Conservation (phyloP, 2,329 filamentous ascomycete species). For the Phoma sp. region DNA sequence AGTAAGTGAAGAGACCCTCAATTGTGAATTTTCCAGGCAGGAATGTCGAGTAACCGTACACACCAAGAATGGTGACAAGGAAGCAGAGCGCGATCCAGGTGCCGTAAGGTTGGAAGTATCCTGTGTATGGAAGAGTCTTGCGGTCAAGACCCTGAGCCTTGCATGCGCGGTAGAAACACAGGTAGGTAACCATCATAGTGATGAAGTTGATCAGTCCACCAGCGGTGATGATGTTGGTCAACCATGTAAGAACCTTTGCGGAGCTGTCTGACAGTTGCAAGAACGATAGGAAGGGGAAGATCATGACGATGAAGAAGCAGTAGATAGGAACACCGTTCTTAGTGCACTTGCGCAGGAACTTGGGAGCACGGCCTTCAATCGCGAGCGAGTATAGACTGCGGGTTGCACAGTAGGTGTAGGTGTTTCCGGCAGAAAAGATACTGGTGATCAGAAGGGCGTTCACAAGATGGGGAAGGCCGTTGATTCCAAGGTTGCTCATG, state of each 20-base stretch:
- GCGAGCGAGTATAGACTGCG: slow-evolving; percentile 61
- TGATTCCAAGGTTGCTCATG: slow-evolving; percentile 61
- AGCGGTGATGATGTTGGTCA: slow-evolving; percentile 73
- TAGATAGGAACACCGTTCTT: slow-evolving; percentile 73
- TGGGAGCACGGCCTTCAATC: slow-evolving; percentile 60
- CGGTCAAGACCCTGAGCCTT: slow-evolving; percentile 57
- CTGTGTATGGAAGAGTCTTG: slow-evolving; percentile 55
- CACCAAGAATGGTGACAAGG: slow-evolving; percentile 58
- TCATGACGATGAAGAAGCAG: slow-evolving; percentile 69
- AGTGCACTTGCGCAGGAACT: slow-evolving; percentile 64
- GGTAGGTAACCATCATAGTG: slow-evolving; percentile 64
- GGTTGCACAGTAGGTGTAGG: slow-evolving; percentile 61
- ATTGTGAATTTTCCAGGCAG: slow-evolving; percentile 55
- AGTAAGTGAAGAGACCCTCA: slow-evolving; percentile 61
- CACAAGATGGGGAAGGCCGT: slow-evolving; percentile 62
- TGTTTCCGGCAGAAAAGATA: slow-evolving; percentile 63
- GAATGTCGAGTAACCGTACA: slow-evolving; percentile 62
- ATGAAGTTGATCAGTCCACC: slow-evolving; percentile 61
- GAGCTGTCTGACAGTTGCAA: slow-evolving; percentile 71
- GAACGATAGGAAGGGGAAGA: slow-evolving; percentile 74
- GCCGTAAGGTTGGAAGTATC: slow-evolving; percentile 58
- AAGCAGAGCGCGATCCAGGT: slow-evolving; percentile 57
- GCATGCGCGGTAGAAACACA: slow-evolving; percentile 62
- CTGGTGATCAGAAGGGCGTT: slow-evolving; percentile 63
- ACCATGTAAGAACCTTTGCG: slow-evolving; percentile 73